Evolutionary conservation across 768 basidiomycete genomes (phyloP), one percentile per base, ranked within the genome.

Genomic region (Mycena latifolia): DNA sequence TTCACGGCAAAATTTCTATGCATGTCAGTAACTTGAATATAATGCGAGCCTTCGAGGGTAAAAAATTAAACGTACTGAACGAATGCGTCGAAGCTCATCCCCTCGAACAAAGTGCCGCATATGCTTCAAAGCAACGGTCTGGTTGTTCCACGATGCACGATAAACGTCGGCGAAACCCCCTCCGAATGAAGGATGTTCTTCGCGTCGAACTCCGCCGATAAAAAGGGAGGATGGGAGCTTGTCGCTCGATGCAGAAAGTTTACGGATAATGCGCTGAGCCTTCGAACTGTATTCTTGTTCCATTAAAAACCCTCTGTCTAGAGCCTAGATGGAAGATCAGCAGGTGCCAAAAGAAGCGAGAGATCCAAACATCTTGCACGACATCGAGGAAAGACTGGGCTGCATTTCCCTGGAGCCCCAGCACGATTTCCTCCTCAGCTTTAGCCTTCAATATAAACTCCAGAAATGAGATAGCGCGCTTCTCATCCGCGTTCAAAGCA

Each of bases 111-210:
- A n/a, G n/a, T n/a, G n/a, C 12, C 58, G 37, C 39, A 52, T 52
- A 15, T 48, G 58, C 14, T 60, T 60, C 14, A 60, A 18, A 14
- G 58, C 58, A 11, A 60, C 58, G 7, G 28, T 43, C 2, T 4
- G 31, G 5, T n/a, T 27, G 17, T 28, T 28, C 18, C 22, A 37
- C 18, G 58, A 51, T 0, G 58, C 48, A 6, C 58, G 48, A 43
- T 60, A 60, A 1, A 60, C 14, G 39, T 60, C 58, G 8, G 37
- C 58, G 5, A 60, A 60, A n/a, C 58, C 58, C 2, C 58, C 48
- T n/a, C 9, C 5, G 50, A 43, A 60, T 12, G 37, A 51, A n/a
- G n/a, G n/a, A n/a, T n/a, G n/a, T n/a, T n/a, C n/a, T n/a, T n/a
- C n/a, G n/a, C n/a, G n/a, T n/a, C 39, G 37, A 20, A 51, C 50